Evolutionary conservation across 306 rosid species (phyloP).

Genomic region (Oxytropis ochrocephala): DNA sequence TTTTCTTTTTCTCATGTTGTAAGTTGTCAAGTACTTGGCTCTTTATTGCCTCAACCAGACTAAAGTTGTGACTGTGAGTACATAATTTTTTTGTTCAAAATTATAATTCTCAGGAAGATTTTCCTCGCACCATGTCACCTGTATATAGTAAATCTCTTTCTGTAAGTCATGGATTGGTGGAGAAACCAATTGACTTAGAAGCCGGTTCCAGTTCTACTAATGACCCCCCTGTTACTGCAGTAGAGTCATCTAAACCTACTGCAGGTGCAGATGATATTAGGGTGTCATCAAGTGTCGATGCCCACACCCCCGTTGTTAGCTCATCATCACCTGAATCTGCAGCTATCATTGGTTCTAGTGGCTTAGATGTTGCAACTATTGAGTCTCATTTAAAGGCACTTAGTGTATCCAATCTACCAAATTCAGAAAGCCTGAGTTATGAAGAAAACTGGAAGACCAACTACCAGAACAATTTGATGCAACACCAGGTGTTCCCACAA

Average conservation of each 20-base stretch:
- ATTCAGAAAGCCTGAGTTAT: conserved; percentile 30
- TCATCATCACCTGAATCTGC: conserved; percentile 35
- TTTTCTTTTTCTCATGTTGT: neutral
- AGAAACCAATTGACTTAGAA: conserved; percentile 25
- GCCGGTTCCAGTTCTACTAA: conserved; percentile 36
- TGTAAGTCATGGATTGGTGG: conserved; percentile 15
- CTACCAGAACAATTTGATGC: conserved; percentile 39
- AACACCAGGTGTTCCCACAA: conserved; percentile 22
- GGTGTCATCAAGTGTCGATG: conserved; percentile 27
- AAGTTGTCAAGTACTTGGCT: neutral
- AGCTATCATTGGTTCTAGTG: conserved; percentile 32
- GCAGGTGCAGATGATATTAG: conserved; percentile 29
- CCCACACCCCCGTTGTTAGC: conserved; percentile 16
- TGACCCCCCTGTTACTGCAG: conserved; percentile 16
- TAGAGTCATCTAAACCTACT: conserved; percentile 21
- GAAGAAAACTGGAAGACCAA: conserved; percentile 39
- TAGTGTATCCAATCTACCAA: conserved; percentile 34
- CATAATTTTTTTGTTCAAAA: conserved; percentile 4
- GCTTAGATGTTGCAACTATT: conserved; percentile 27
- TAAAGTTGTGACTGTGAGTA: conserved; percentile 12
- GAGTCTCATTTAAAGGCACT: conserved; percentile 49
- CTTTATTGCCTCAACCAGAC: neutral
- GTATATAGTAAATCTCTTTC: conserved; percentile 31
- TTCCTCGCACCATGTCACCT: conserved; percentile 33
- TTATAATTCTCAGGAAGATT: conserved; percentile 47